Evolutionary conservation across 352 stramenopile genomes (phyloP).

Genomic region (Thalassiosira exigua): DNA sequence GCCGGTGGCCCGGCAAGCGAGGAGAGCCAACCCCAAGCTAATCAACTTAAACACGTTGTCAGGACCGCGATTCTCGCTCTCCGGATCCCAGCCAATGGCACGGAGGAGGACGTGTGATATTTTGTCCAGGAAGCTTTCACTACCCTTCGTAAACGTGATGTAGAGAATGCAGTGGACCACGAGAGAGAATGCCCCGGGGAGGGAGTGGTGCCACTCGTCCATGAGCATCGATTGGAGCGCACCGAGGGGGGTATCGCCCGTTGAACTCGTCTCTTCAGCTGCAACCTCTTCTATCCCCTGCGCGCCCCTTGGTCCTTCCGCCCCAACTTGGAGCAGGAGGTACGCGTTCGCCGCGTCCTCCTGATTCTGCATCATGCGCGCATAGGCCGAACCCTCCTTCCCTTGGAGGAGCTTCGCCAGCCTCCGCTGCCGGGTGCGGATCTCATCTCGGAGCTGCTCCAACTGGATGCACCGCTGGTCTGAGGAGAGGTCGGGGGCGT

Average conservation of each 20-base stretch:
- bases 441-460: constrained; percentile 7
- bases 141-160: constrained; percentile 3
- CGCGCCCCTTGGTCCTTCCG: not conserved
- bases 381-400: constrained; percentile 23
- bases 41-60: constrained; percentile 11
- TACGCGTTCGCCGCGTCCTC: constrained; percentile 16
- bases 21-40: constrained; percentile 1
- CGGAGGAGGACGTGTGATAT: constrained; percentile 8
- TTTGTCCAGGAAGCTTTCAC: not conserved
- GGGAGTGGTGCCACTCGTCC: constrained; percentile 21
- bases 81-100: not conserved
- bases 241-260: not conserved
- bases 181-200: constrained; percentile 31
- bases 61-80: not conserved
- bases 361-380: constrained; percentile 12
- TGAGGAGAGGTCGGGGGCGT: not conserved
- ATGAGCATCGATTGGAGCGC: constrained; percentile 9
- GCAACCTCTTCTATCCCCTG: not conserved
- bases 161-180: constrained; percentile 32
- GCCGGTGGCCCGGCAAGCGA: constrained; percentile 19
- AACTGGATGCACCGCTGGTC: too few species aligned
- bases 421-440: constrained; percentile 1
- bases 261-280: too few species aligned
- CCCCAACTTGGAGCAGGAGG: too few species aligned
- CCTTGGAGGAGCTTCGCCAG: constrained; percentile 7